Evolutionary conservation across 768 basidiomycete genomes (phyloP).

Genomic region (Lactifluus echinatus): DNA sequence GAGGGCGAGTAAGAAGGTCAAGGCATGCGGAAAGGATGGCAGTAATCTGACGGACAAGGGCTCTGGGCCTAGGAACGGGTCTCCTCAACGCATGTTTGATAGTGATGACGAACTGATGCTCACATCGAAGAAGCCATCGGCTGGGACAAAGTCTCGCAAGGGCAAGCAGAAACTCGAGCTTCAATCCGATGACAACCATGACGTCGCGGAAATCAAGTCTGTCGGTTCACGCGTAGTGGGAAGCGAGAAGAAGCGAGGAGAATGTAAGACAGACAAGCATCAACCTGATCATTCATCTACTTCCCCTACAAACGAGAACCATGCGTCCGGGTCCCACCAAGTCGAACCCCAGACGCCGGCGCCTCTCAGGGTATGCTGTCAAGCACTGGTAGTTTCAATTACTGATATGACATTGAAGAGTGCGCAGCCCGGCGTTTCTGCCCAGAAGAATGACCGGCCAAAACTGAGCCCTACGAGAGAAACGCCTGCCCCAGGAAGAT

Average conservation of each 20-base stretch:
- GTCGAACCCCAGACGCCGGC: background rate
- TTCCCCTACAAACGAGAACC: background rate
- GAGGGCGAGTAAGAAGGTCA: constrained; percentile 15
- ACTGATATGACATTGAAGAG: constrained; percentile 6
- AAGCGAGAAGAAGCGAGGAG: background rate
- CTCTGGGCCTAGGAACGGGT: constrained; percentile 7
- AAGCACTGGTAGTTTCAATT: background rate
- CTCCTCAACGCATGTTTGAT: constrained; percentile 1
- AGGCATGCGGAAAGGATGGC: constrained; percentile 5
- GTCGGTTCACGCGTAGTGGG: background rate
- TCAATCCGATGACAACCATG: background rate
- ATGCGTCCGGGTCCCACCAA: background rate
- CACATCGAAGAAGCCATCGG: constrained; percentile 9
- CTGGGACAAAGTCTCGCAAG: constrained; percentile 11
- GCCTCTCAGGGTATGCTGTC: background rate
- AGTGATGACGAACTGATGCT: constrained; percentile 13
- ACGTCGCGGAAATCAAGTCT: background rate
- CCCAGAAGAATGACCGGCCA: background rate
- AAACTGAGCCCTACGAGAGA: background rate
- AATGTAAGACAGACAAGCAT: background rate
- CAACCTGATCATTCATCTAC: background rate
- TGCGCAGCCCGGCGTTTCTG: background rate
- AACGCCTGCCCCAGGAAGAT: background rate
- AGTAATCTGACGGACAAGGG: constrained; percentile 6
- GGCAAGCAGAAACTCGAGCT: constrained; percentile 9